phyloP scores from a whole-genome alignment of 2,329 filamentous ascomycete species.

The Penicillium hordei region DNA sequence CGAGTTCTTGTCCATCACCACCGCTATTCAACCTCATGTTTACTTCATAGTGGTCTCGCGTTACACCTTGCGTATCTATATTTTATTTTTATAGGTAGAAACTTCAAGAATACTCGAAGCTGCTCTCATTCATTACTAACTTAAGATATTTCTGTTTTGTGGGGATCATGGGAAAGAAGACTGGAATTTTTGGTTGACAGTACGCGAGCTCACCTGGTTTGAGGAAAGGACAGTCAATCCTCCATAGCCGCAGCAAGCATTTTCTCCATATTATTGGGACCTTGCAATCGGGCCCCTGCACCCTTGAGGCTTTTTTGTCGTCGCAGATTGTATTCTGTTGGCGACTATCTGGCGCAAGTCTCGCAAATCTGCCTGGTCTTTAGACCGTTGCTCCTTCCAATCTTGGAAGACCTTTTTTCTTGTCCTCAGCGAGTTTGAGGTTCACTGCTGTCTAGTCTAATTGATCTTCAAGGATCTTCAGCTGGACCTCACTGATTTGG shows the following conservation, averaged over 20 bases:
- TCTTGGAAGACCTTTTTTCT: no score
- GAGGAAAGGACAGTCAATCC: neutral
- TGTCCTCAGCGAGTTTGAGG: neutral
- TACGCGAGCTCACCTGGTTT: neutral
- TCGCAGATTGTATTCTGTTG: neutral
- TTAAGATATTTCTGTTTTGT: neutral
- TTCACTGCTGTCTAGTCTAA: neutral
- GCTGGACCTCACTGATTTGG: neutral
- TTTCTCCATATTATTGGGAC: neutral
- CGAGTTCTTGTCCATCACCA: neutral
- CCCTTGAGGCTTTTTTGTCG: neutral
- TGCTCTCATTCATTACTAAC: neutral
- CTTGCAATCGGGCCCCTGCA: accelerated
- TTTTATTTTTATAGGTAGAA: neutral
- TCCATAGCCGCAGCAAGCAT: neutral
- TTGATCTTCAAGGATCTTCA: neutral
- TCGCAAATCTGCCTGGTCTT: neutral
- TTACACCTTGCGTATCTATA: neutral
- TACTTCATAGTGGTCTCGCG: neutral
- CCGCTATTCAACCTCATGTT: neutral
- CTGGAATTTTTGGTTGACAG: neutral
- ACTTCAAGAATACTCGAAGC: neutral
- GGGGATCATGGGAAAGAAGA: neutral
- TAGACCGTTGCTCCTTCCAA: no score
- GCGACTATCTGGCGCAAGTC: neutral